Percentiles rank a stretch among this genome's conserved stretches.
phyloP scores from a whole-genome alignment of 371 early-diverging fungal species.

The Rhizomucor pusillus region DNA sequence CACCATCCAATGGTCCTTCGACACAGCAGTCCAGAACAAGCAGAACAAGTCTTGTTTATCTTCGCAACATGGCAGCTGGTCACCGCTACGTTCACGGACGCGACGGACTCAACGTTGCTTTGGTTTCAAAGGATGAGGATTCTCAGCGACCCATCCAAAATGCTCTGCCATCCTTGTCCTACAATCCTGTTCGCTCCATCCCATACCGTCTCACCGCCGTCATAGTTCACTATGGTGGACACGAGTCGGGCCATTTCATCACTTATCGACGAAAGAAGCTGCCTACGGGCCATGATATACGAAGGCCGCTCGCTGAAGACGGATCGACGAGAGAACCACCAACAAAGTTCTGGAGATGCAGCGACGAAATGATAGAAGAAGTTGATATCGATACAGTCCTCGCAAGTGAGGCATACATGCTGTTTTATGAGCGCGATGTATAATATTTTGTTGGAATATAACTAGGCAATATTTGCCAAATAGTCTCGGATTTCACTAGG shows the following conservation, averaged over 20 bases:
- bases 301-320: slow-evolving; percentile 27
- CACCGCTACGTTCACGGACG: slow-evolving; percentile 38
- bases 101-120: slow-evolving; percentile 38
- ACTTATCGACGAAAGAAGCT: slow-evolving; percentile 33
- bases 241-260: slow-evolving; percentile 41
- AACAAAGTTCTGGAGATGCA: slow-evolving; percentile 73
- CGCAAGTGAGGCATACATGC: slow-evolving; percentile 22
- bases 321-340: slow-evolving; percentile 29
- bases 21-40: slow-evolving; percentile 30
- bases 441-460: slow-evolving; percentile 12
- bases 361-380: slow-evolving; percentile 84
- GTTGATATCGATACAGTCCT: slow-evolving; percentile 71
- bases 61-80: slow-evolving; percentile 47
- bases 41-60: slow-evolving; percentile 42
- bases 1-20: slow-evolving; percentile 12
- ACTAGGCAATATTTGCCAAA: slow-evolving; percentile 84
- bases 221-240: slow-evolving; percentile 84
- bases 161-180: slow-evolving; percentile 34
- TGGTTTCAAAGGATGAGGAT: slow-evolving; percentile 21
- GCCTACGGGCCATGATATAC: slow-evolving; percentile 47
- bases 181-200: slow-evolving; percentile 30
- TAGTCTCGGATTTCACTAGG: slow-evolving; percentile 91
- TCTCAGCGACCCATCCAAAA: slow-evolving; percentile 31
- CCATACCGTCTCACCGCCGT: slow-evolving; percentile 79
- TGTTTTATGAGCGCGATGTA: slow-evolving; percentile 14